phyloP scores from a whole-genome alignment of 2,329 filamentous ascomycete genomes.

The Pseudogymnoascus sp. region DNA sequence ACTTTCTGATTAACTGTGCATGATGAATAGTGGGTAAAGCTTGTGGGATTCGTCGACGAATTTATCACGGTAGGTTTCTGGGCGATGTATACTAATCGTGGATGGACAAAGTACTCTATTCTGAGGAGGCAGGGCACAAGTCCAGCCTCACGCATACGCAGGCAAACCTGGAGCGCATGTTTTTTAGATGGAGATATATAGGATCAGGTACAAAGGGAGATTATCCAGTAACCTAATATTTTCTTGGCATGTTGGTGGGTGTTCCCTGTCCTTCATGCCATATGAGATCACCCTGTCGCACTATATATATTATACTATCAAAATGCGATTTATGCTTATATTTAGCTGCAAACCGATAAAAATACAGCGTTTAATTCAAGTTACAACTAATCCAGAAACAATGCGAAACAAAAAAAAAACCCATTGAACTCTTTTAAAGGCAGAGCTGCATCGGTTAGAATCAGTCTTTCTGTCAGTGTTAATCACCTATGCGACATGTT shows the following conservation, averaged over 20 bases:
- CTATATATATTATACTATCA: not conserved
- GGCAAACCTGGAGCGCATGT: not conserved
- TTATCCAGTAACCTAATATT: too few relatives aligned
- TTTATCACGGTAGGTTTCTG: not conserved
- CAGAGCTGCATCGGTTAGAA: not conserved
- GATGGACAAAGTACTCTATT: not conserved
- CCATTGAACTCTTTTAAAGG: not conserved
- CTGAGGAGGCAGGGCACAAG: not conserved
- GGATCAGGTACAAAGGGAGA: not conserved
- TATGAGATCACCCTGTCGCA: not conserved
- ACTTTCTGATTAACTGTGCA: not conserved
- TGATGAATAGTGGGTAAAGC: not conserved
- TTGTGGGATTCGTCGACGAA: not conserved
- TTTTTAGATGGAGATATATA: not conserved
- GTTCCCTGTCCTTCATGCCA: not conserved
- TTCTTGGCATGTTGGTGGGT: not conserved
- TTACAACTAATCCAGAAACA: not conserved
- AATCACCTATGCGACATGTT: constrained; percentile 4
- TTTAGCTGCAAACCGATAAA: not conserved
- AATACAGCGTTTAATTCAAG: not conserved
- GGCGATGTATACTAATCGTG: not conserved
- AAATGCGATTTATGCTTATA: not conserved
- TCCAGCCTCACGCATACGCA: not conserved
- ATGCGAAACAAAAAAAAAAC: not conserved
- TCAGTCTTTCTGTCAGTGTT: constrained; percentile 3